Evolutionary conservation across 2,329 filamentous ascomycete species (phyloP).

Genomic region (Didymella keratinophila): DNA sequence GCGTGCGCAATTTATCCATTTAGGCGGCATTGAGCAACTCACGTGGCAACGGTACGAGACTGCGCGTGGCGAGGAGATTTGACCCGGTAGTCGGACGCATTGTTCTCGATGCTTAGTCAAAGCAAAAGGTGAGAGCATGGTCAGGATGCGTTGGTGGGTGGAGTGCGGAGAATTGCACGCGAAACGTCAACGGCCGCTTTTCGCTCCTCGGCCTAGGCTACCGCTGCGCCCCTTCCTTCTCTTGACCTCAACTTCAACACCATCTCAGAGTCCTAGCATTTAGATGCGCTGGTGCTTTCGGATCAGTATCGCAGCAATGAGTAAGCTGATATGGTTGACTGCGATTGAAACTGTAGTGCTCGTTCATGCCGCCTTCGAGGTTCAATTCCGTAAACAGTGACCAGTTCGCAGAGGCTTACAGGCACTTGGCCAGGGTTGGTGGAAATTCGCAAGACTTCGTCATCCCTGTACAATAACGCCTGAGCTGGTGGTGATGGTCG

Average conservation of each 20-base stretch:
- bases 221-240: neutral
- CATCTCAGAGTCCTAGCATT: neutral
- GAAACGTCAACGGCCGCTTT: constrained; percentile 1
- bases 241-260: neutral
- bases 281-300: neutral
- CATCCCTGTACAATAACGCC: neutral
- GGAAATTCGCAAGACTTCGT: neutral
- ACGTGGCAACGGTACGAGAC: neutral
- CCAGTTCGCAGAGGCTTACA: neutral
- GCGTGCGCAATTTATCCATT: constrained; percentile 42
- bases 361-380: too few relatives aligned
- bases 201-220: constrained; percentile 2
- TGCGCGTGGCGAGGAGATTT: neutral
- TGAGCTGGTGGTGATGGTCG: neutral
- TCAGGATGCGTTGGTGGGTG: neutral
- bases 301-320: neutral
- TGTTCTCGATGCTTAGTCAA: neutral
- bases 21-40: constrained; percentile 29
- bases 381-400: neutral
- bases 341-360: neutral
- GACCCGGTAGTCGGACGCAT: constrained; percentile 1
- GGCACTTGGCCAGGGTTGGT: neutral
- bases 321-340: neutral
- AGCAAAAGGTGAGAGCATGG: neutral
- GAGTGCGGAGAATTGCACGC: neutral